Conservation (phyloP, 2,329 filamentous ascomycete species). For the Onygena corvina region DNA sequence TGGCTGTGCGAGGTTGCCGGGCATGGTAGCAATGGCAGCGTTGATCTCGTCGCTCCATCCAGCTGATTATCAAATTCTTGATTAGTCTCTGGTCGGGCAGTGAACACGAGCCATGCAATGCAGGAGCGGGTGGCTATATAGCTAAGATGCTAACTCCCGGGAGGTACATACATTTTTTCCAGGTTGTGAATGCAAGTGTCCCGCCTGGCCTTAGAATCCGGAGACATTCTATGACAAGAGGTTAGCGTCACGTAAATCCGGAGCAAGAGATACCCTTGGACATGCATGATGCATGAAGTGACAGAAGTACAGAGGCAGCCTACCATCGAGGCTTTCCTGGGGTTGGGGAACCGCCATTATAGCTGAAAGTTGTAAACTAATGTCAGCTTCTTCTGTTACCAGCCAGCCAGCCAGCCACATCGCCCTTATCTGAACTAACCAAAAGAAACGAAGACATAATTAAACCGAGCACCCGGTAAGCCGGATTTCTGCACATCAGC, state of each 20-base stretch:
- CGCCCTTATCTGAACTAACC: background rate
- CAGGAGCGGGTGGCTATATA: background rate
- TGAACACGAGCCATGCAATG: no score
- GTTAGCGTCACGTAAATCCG: background rate
- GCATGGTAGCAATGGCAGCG: constrained; percentile 10
- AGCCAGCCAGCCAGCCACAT: background rate
- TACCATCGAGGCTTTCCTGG: constrained; percentile 8
- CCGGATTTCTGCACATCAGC: constrained; percentile 6
- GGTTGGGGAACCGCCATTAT: constrained; percentile 8
- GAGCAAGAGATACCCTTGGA: background rate
- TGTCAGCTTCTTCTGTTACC: background rate
- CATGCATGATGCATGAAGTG: background rate
- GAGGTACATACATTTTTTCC: constrained; percentile 9
- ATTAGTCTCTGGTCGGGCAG: background rate
- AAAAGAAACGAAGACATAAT: constrained; percentile 10
- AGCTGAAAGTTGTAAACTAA: background rate
- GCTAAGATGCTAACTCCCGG: background rate
- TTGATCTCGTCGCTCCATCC: constrained; percentile 10
- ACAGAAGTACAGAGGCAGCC: background rate
- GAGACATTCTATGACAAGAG: constrained; percentile 7
- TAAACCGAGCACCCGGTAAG: constrained; percentile 1
- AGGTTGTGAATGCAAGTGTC: constrained; percentile 10
- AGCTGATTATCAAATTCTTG: background rate
- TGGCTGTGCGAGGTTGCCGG: constrained; percentile 5
- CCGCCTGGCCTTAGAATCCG: constrained; percentile 9